Base-by-base conservation (phyloP, 2,329 filamentous ascomycete species). In the Karstenula rhodostoma region DNA sequence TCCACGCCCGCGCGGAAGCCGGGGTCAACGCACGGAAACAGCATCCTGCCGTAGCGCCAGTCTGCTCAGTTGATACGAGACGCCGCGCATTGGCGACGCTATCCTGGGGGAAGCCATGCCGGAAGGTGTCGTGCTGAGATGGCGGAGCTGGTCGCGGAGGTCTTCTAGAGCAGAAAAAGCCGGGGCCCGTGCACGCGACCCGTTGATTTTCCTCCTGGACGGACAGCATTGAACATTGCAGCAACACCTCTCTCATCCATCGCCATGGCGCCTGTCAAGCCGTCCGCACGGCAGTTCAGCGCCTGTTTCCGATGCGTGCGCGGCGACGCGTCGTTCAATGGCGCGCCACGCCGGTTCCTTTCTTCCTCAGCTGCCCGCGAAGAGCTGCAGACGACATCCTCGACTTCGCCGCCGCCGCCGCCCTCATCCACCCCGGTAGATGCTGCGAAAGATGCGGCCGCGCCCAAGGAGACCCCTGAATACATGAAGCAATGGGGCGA, bases 301-400 rank as follows among this genome's bases (percentile, higher is more conserved):
- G 61, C 73, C 17, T 77, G 77, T 64, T 63, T 78, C 49, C 61
- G 72, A 63, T 77, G 74, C 61, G 69, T 77, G 61, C 73, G 72
- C 27, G 61, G 64, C 75, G 57, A 74, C 76, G 56, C 62, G 59
- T 35, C 63, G 56, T 57, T 68, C 62, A 72, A 69, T 68, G 69
- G 65, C 63, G 57, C 61, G 40, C 42, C 66, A 12, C 65, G 67
- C 60, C 83, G 85, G 48, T 73, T 80, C 67, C 83, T 87, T 66
- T 82, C 83, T 58, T 80, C 81, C 52, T 81, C 84, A 48, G 65
- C 72, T 46, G 71, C 73, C 59, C 73, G 73, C 59, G 80, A 83
- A 69, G 81, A 83, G 66, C 66, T 78, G 63, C 80, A 84, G 73
- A 63, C 67, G 52, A 64, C 72, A 33, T 35, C 69, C 33, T 29